Conservation (phyloP, 2,329 filamentous ascomycete species). For the Penicillium sp. region DNA sequence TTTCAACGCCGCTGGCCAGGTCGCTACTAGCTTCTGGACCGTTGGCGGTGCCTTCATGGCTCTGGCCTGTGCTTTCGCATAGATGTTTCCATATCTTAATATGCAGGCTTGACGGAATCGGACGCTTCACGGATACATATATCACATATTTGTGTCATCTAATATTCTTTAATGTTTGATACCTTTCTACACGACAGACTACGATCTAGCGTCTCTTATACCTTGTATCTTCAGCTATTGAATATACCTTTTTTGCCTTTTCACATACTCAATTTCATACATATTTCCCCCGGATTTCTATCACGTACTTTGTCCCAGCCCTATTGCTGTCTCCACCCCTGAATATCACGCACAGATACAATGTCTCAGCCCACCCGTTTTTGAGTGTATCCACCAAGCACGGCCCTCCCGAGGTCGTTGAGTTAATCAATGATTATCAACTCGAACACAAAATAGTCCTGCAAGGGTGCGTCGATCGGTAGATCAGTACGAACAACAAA, state of each 20-base stretch:
- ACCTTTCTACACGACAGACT: slow-evolving; percentile 28
- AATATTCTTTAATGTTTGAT: slow-evolving; percentile 27
- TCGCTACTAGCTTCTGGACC: slow-evolving; percentile 26
- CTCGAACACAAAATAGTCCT: neutral
- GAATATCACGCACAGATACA: neutral
- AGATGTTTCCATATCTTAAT: slow-evolving; percentile 1
- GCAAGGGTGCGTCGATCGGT: neutral
- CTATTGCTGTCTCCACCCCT: neutral
- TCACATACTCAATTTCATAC: neutral
- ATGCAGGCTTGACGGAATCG: neutral
- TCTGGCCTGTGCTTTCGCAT: slow-evolving; percentile 29
- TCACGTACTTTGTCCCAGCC: neutral
- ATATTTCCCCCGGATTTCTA: neutral
- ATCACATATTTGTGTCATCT: slow-evolving; percentile 22
- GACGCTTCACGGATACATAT: slow-evolving; percentile 19
- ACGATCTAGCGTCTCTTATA: slow-evolving; percentile 24
- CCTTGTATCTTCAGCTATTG: slow-evolving; percentile 15
- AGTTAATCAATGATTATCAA: neutral
- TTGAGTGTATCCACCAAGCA: neutral
- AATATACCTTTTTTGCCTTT: slow-evolving; percentile 10
- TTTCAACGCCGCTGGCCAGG: slow-evolving; percentile 26
- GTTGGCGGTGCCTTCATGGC: slow-evolving; percentile 30
- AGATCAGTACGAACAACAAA: neutral
- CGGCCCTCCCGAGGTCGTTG: neutral
- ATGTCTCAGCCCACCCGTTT: neutral